Percentiles rank a stretch among this genome's conserved stretches.
These are phyloP conservation scores for Agroathelia rolfsii DNA, from an alignment of 1,284 basidiomycete species.

Conservation along the genomic window DNA sequence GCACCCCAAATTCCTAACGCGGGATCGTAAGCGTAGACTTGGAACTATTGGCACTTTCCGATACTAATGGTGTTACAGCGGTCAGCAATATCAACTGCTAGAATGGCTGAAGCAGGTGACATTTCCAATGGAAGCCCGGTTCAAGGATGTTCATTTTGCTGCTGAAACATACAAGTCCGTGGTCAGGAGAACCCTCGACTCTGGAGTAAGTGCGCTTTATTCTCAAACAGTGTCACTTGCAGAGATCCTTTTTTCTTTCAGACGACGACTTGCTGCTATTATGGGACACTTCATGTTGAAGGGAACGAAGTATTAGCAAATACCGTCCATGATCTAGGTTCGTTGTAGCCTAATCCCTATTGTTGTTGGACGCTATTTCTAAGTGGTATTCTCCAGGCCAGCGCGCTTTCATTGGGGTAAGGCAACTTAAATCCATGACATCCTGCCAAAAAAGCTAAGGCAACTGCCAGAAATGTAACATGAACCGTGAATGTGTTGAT, in stretches of 20 bases:
- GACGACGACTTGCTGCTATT: conserved; percentile 94
- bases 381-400: conserved; percentile 45
- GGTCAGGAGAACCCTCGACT: conserved; percentile 66
- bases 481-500: conserved; percentile 71
- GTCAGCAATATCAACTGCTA: conserved; percentile 76
- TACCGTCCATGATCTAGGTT: conserved; percentile 58
- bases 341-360: conserved; percentile 11
- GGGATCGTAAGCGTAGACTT: conserved; percentile 43
- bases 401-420: conserved; percentile 76
- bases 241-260: conserved; percentile 19
- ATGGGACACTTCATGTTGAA: conserved; percentile 76
- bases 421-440: conserved; percentile 15
- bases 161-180: conserved; percentile 61
- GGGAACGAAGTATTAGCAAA: conserved; percentile 78
- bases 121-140: conserved; percentile 84
- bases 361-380: no score
- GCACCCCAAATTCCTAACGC: conserved; percentile 84
- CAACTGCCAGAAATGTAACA: conserved; percentile 76
- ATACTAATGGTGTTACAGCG: conserved; percentile 31
- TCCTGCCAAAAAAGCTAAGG: conserved; percentile 9
- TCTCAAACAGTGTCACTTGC: conserved; percentile 1
- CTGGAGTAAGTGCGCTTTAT: conserved; percentile 47
- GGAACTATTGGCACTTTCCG: neutral
- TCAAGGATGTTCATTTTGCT: conserved; percentile 68
- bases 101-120: conserved; percentile 86